phyloP scores from a whole-genome alignment of 768 basidiomycete genomes.

The Lactarius sanguifluus region DNA sequence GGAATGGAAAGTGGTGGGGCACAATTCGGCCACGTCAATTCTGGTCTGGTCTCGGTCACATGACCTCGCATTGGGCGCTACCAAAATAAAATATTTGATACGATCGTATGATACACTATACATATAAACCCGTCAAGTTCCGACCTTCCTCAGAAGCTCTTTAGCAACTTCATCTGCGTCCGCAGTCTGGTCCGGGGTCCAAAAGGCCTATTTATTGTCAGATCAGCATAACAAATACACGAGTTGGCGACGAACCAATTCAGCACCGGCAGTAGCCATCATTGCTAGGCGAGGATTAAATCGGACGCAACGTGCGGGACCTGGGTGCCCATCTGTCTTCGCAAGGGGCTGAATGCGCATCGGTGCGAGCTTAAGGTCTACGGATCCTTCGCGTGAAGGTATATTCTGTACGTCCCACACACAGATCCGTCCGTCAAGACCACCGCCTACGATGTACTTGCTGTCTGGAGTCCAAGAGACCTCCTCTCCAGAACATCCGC shows the following conservation, averaged over 20 bases:
- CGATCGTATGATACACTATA: conserved; percentile 7
- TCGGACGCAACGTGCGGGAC: conserved; percentile 79
- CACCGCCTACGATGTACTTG: conserved; percentile 84
- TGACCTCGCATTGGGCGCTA: conserved; percentile 8
- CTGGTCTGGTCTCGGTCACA: conserved; percentile 8
- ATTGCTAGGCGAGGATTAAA: conserved; percentile 91
- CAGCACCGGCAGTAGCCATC: conserved; percentile 81
- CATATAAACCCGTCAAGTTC: conserved; percentile 10
- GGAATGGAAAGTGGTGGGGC: background rate
- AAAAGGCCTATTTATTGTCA: conserved; percentile 48
- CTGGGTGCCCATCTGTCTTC: conserved; percentile 75
- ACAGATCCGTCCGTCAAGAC: conserved; percentile 77
- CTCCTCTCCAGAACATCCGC: conserved; percentile 90
- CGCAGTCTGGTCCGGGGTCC: conserved; percentile 64
- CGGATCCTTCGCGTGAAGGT: conserved; percentile 48
- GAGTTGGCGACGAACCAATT: conserved; percentile 58
- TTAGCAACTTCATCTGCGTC: conserved; percentile 72
- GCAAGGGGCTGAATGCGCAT: conserved; percentile 50
- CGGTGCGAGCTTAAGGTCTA: conserved; percentile 56
- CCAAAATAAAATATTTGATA: background rate
- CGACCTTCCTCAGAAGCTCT: conserved; percentile 61
- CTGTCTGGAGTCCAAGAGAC: conserved; percentile 94
- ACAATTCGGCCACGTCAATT: conserved; percentile 15
- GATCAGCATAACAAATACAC: background rate
- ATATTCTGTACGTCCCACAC: conserved; percentile 84